Percentiles rank a stretch among this genome's conserved stretches.
Evolutionary conservation across 768 basidiomycete species (phyloP).

Genomic region (Leucogyrophana mollusca): DNA sequence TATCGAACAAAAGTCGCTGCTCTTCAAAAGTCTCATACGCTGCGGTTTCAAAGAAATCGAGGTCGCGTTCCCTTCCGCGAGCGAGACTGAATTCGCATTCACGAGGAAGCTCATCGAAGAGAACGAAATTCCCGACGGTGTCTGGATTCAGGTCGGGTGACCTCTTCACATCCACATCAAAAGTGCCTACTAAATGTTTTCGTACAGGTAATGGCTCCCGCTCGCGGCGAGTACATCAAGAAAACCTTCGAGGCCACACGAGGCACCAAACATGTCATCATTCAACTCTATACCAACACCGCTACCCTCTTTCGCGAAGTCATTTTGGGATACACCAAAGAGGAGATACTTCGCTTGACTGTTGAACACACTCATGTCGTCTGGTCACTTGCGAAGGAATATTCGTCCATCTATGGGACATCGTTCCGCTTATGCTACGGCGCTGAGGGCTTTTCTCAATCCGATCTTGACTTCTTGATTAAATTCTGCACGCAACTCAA

Average conservation of each 20-base stretch:
- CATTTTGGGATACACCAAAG: constrained; percentile 93
- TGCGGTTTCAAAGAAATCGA: constrained; percentile 98
- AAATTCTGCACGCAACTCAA: constrained; percentile 94
- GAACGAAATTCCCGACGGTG: constrained; percentile 85
- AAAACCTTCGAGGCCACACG: constrained; percentile 87
- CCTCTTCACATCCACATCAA: neutral
- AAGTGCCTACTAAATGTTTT: no score
- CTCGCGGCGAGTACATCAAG: constrained; percentile 91
- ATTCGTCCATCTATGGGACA: constrained; percentile 80
- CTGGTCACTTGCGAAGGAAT: constrained; percentile 82
- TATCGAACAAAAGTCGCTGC: constrained; percentile 87
- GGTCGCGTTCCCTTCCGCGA: constrained; percentile 95
- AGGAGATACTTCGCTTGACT: constrained; percentile 88
- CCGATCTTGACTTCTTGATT: constrained; percentile 94
- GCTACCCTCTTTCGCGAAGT: constrained; percentile 88
- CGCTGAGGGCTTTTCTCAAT: constrained; percentile 98
- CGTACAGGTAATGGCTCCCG: constrained; percentile 90
- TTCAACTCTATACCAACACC: constrained; percentile 99
- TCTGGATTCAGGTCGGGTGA: constrained; percentile 88
- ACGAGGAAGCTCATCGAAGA: constrained; percentile 87
- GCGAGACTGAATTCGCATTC: constrained; percentile 93
- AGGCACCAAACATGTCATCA: constrained; percentile 89
- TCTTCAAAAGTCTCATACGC: constrained; percentile 87
- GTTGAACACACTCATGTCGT: constrained; percentile 84
- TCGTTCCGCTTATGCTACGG: constrained; percentile 96